Evolutionary conservation across 148 eudicot genomes (phyloP).

Genomic region (Rhododendron henanense): DNA sequence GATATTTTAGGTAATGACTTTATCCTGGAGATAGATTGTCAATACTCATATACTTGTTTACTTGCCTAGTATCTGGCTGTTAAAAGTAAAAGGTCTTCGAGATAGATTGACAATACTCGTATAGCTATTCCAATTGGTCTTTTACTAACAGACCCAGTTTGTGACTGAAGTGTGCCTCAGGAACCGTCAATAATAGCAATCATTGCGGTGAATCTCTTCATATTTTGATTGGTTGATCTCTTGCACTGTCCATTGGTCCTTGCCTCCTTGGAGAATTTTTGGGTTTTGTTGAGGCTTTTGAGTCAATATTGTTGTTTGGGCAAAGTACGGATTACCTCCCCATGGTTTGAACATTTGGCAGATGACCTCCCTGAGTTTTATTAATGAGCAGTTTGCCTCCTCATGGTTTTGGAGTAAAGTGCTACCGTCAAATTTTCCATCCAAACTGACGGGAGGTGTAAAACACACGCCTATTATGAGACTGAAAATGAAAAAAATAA

Average conservation of each 20-base stretch:
- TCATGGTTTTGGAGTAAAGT: too few relatives aligned
- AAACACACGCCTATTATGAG: too few relatives aligned
- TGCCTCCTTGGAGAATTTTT: not conserved
- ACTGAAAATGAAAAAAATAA: too few relatives aligned
- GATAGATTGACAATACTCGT: not conserved
- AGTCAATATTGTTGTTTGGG: not conserved
- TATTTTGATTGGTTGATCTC: not conserved
- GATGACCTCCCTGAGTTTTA: too few relatives aligned
- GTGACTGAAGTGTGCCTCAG: not conserved
- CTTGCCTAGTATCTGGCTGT: not conserved
- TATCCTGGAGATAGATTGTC: not conserved
- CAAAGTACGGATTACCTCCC: too few relatives aligned
- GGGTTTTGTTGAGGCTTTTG: not conserved
- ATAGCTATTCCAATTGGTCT: not conserved
- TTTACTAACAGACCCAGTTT: not conserved
- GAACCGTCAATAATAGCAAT: not conserved
- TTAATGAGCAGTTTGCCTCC: too few relatives aligned
- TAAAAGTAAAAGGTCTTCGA: not conserved
- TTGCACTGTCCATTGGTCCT: not conserved
- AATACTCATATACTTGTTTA: not conserved
- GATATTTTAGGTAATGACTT: constrained; percentile 48
- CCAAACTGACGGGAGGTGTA: too few relatives aligned
- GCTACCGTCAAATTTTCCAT: too few relatives aligned
- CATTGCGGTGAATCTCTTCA: not conserved
- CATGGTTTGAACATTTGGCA: too few relatives aligned